phyloP scores from a whole-genome alignment of 495 filamentous ascomycete species.

The Aspergillus bertholletiae region DNA sequence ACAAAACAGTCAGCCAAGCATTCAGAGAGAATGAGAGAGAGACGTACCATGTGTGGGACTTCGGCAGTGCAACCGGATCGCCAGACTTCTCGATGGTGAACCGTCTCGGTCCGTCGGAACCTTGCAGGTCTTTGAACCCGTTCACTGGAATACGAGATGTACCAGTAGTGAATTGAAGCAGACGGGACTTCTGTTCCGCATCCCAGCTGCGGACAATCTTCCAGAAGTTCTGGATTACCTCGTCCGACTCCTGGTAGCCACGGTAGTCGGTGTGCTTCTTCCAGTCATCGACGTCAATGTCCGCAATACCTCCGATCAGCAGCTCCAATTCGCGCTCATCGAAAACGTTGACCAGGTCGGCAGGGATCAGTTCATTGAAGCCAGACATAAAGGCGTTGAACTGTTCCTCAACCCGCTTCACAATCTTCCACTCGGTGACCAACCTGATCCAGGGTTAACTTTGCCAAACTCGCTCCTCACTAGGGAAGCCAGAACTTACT shows the following conservation, averaged over 20 bases:
- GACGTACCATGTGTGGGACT: slow-evolving; percentile 95
- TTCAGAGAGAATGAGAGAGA: neutral
- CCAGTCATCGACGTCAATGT: slow-evolving; percentile 99
- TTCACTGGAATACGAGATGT: slow-evolving; percentile 98
- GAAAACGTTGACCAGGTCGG: slow-evolving; percentile 97
- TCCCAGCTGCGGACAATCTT: slow-evolving; percentile 96
- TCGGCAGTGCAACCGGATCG: slow-evolving; percentile 82
- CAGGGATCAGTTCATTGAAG: slow-evolving; percentile 95
- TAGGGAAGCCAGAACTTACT: slow-evolving; percentile 50
- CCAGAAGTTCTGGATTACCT: slow-evolving; percentile 98
- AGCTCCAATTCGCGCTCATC: slow-evolving; percentile 96
- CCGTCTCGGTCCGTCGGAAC: slow-evolving; percentile 88
- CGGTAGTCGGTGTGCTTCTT: slow-evolving; percentile 99
- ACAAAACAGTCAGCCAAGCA: slow-evolving; percentile 14
- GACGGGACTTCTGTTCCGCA: slow-evolving; percentile 92
- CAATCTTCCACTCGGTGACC: slow-evolving; percentile 98
- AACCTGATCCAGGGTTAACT: slow-evolving; percentile 45
- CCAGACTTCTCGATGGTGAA: slow-evolving; percentile 99
- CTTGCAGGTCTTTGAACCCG: slow-evolving; percentile 98
- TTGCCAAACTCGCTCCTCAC: neutral
- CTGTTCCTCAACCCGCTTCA: slow-evolving; percentile 95
- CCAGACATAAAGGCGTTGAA: slow-evolving; percentile 97
- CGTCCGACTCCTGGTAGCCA: slow-evolving; percentile 96
- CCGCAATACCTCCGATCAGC: slow-evolving; percentile 96
- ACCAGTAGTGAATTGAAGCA: slow-evolving; percentile 96